phyloP scores from a whole-genome alignment of 371 early-diverging fungal species.

The Choanephora cucurbitarum region DNA sequence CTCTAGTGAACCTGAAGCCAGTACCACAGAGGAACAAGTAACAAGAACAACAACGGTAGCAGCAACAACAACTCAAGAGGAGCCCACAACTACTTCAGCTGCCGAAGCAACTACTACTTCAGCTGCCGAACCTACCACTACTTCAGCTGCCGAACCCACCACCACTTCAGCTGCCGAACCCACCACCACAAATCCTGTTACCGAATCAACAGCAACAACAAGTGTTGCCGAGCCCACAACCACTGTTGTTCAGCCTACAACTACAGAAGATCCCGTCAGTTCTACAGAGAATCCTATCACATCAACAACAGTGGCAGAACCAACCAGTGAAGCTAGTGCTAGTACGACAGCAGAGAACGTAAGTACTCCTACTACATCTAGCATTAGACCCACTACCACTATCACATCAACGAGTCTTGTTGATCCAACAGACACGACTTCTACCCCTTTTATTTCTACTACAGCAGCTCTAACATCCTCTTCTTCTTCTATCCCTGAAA shows the following conservation, averaged over 20 bases:
- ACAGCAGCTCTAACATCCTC: conserved; percentile 1
- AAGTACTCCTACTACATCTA: conserved; percentile 1
- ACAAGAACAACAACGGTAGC: conserved; percentile 4
- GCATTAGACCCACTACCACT: neutral
- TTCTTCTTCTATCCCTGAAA: conserved; percentile 1
- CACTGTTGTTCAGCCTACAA: neutral
- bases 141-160: neutral
- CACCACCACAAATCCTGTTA: neutral
- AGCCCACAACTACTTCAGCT: conserved; percentile 1
- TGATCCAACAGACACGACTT: neutral
- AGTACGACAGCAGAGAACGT: conserved; percentile 8
- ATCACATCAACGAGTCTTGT: neutral
- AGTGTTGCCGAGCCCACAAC: conserved; percentile 1
- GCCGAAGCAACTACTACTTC: conserved; percentile 2
- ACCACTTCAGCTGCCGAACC: neutral
- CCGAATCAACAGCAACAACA: conserved; percentile 3
- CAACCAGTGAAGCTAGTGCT: conserved; percentile 1
- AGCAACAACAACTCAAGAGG: neutral
- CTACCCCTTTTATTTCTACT: neutral
- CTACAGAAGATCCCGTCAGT: conserved; percentile 4
- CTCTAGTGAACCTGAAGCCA: neutral
- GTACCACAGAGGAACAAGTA: neutral
- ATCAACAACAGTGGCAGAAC: neutral
- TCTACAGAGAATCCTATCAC: neutral
- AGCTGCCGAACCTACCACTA: conserved; percentile 2